Percentiles rank a stretch among this genome's conserved stretches.
Conservation (phyloP, 257 asterid species). For the Nicotiana tomentosiformis region DNA sequence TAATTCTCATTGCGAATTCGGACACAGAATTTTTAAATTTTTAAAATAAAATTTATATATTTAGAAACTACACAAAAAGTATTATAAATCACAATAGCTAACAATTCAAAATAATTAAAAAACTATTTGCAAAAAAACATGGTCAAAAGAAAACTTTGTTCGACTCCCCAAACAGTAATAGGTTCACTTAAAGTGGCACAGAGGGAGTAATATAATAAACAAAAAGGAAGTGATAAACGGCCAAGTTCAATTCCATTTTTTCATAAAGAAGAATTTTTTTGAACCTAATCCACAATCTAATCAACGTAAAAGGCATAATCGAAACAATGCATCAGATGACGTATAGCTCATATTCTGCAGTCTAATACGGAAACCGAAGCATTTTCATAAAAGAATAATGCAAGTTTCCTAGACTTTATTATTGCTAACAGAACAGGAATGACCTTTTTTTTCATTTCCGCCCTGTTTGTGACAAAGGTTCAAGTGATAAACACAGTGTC, state of each 20-base stretch:
- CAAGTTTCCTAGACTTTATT: background rate
- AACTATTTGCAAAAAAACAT: no score
- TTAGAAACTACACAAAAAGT: no score
- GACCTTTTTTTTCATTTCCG: background rate
- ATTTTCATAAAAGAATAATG: background rate
- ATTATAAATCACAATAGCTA: no score
- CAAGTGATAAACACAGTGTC: background rate
- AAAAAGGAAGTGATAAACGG: background rate
- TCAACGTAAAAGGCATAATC: background rate
- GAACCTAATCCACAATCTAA: background rate
- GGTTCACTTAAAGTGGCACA: no score
- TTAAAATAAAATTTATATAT: no score
- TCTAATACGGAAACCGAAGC: background rate
- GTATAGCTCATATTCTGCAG: background rate
- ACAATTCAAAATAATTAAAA: no score
- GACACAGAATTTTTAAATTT: no score
- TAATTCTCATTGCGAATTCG: no score
- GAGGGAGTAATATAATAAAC: background rate
- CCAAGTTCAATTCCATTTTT: background rate
- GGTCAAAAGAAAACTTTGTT: no score
- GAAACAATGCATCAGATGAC: background rate
- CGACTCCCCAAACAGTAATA: no score
- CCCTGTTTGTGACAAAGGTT: background rate
- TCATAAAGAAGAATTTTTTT: background rate
- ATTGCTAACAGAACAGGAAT: background rate